Conservation (phyloP, 23 red algal species). For the Cyanidiococcus yangmingshanensis region DNA sequence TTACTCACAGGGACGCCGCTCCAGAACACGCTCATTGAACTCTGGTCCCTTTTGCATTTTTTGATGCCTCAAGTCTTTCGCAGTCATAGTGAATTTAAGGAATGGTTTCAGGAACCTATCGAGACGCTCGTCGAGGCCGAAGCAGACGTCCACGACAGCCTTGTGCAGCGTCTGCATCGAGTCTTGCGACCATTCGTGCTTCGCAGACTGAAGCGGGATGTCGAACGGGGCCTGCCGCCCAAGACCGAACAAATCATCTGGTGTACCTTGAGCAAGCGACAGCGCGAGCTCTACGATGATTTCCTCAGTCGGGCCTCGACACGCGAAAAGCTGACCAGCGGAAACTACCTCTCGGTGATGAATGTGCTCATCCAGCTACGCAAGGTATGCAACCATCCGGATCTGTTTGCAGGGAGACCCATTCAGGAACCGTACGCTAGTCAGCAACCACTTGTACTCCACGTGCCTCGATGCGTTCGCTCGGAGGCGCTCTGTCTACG, state of each 20-base stretch:
- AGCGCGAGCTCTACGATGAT: slow-evolving; percentile 86
- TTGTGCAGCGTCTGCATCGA: slow-evolving; percentile 55
- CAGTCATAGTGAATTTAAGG: slow-evolving; percentile 72
- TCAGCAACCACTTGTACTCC: background rate
- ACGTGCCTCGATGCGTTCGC: background rate
- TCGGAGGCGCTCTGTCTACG: background rate
- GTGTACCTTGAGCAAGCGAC: slow-evolving; percentile 62
- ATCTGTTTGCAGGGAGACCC: slow-evolving; percentile 76
- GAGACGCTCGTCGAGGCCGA: slow-evolving; percentile 17
- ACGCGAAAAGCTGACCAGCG: slow-evolving; percentile 42
- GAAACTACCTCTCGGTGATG: slow-evolving; percentile 73
- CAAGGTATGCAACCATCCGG: slow-evolving; percentile 98
- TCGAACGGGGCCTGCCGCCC: slow-evolving; percentile 69
- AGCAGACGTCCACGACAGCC: slow-evolving; percentile 21
- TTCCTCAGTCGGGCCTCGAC: slow-evolving; percentile 62
- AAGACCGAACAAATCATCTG: slow-evolving; percentile 67
- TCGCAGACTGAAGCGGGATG: slow-evolving; percentile 75
- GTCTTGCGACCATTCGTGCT: slow-evolving; percentile 89
- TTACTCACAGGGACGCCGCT: slow-evolving; percentile 90
- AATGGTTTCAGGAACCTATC: slow-evolving; percentile 79
- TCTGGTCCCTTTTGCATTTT: slow-evolving; percentile 95
- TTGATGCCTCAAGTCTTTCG: slow-evolving; percentile 87
- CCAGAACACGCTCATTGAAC: slow-evolving; percentile 90
- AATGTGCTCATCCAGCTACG: slow-evolving; percentile 95
- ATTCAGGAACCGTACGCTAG: slow-evolving; percentile 39